Conservation (phyloP, 768 basidiomycete genomes). For the Amanita jacksonii region DNA sequence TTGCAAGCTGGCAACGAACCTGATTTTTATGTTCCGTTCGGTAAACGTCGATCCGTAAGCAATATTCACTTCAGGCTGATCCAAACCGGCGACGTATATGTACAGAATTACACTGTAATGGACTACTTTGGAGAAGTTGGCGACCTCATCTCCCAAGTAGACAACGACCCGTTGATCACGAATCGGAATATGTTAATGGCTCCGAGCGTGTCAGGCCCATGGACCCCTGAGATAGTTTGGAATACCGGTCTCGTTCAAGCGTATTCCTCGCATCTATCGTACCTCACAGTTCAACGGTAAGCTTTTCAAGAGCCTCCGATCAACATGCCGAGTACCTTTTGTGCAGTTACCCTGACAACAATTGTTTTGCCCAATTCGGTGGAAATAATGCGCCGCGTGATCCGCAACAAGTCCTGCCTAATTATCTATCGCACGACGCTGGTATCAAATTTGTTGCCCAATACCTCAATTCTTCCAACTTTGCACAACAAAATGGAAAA, state of each 20-base stretch:
- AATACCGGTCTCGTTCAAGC: slow-evolving; percentile 41
- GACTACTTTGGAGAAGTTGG: slow-evolving; percentile 52
- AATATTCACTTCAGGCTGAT: background rate
- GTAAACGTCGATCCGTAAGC: slow-evolving; percentile 25
- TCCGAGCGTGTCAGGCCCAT: slow-evolving; percentile 40
- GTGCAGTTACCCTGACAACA: slow-evolving; percentile 49
- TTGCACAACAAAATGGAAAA: slow-evolving; percentile 32
- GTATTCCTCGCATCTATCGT: slow-evolving; percentile 29
- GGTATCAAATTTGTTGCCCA: slow-evolving; percentile 36
- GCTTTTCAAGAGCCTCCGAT: slow-evolving; percentile 13
- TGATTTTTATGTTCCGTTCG: slow-evolving; percentile 37
- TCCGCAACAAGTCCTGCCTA: slow-evolving; percentile 41
- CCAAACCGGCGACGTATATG: too few species aligned
- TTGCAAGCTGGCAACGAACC: slow-evolving; percentile 69
- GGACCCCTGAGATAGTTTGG: slow-evolving; percentile 46
- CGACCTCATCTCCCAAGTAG: slow-evolving; percentile 33
- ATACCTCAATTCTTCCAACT: slow-evolving; percentile 42
- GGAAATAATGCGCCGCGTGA: slow-evolving; percentile 27
- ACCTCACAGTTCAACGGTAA: slow-evolving; percentile 51
- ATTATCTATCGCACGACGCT: slow-evolving; percentile 56
- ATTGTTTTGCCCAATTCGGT: slow-evolving; percentile 45
- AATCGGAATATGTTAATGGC: slow-evolving; percentile 45
- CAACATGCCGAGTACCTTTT: background rate
- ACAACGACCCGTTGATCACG: slow-evolving; percentile 23
- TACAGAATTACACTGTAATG: background rate